phyloP scores from a whole-genome alignment of 2,329 filamentous ascomycete genomes.

The Blastomyces silverae region DNA sequence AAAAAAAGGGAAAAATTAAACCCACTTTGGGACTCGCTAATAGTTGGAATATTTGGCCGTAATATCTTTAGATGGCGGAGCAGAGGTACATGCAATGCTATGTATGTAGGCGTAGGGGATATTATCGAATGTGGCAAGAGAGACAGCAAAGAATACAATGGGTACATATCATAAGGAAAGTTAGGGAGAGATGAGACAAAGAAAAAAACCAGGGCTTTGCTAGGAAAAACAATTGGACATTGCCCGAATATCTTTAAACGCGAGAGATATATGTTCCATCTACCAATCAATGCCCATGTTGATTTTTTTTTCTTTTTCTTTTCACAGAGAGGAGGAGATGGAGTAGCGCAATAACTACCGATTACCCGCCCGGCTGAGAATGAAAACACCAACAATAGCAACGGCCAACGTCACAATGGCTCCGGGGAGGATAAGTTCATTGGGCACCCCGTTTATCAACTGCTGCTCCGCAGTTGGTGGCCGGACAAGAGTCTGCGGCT shows the following conservation, averaged over 20 bases:
- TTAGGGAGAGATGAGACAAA: too few species aligned
- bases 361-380: conserved; percentile 57
- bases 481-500: conserved; percentile 42
- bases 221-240: not conserved
- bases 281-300: not conserved
- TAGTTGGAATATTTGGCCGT: conserved; percentile 1
- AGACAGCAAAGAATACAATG: not conserved
- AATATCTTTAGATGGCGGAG: not conserved
- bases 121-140: not conserved
- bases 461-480: conserved; percentile 54
- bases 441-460: conserved; percentile 83
- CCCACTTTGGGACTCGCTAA: conserved; percentile 1
- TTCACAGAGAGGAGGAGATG: not conserved
- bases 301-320: not conserved
- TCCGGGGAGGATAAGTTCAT: conserved; percentile 85
- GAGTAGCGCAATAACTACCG: not conserved
- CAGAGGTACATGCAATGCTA: conserved; percentile 1
- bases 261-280: not conserved
- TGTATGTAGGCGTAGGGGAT: not conserved
- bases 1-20: not conserved
- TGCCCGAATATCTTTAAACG: not conserved
- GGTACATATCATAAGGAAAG: not conserved
- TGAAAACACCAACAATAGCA: conserved; percentile 89
- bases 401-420: conserved; percentile 93
- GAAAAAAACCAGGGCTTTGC: not conserved